Base-by-base conservation (phyloP, 1,284 basidiomycete species). In the Fomitopsis palustris region DNA sequence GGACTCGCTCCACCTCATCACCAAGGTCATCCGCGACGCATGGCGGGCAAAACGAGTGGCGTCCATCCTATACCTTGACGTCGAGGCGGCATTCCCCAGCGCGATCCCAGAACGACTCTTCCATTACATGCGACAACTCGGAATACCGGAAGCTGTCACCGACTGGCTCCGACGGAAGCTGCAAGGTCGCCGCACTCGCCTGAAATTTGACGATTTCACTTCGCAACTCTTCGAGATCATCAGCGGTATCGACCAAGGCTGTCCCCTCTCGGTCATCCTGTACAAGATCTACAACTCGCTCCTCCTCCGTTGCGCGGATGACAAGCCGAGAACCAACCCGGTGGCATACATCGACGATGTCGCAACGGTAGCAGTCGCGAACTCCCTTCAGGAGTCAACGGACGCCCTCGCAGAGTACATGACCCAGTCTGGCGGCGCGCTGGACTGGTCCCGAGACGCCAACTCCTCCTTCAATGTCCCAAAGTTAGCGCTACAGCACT, bases 1-100 rank as follows among this genome's bases (percentile, higher is more conserved):
- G 0, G 77, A 80, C 64, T 69, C 75, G 0, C 58, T 79, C 0
- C 73, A 75, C 54, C 61, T 69, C 4, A 59, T 78, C 0, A 67
- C 62, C 10, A 65, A 70, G 16, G 67, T 42, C 0, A 62, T 74
- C 49, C 74, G 72, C 54, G 65, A 75, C 23, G 70, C 75, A 16
- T 79, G 75, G 77, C 53, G 72, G 0, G 38, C 47, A 39, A 60
- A 64, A 0, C 62, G 75, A 19, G 77, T 75, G 0, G 74, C 68
- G 0, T 66, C 70, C 0, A 65, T 67, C 0, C 59, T 58, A 0
- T 73, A 80, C 1, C 65, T 75, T 16, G 45, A 54, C 29, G 27
- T 45, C 4, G 42, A 45, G 21, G 42, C 42, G 23, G 55, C 23
- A 35, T 42, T 52, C 35, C 35, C 35, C 3, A 35, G 35, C 8